phyloP scores from a whole-genome alignment of 192 early-diverging fungal species.

The Backusella sp. region DNA sequence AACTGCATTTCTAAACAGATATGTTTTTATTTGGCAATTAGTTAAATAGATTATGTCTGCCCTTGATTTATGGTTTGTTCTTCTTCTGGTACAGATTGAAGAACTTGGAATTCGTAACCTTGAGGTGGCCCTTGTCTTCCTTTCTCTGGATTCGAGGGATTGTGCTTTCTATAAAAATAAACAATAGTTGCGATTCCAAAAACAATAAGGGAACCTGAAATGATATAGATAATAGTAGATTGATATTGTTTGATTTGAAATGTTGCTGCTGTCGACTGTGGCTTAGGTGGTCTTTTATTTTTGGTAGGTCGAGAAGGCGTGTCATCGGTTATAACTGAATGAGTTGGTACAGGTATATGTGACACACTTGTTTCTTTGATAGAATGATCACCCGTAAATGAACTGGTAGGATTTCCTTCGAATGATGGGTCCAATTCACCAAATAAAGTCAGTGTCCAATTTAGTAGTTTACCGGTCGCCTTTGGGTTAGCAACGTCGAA shows the following conservation, averaged over 20 bases:
- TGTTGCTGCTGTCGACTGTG: not conserved
- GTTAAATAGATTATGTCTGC: not conserved
- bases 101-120: constrained; percentile 20
- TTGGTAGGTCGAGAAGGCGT: constrained; percentile 14
- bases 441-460: constrained; percentile 64
- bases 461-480: constrained; percentile 50
- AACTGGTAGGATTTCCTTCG: not conserved
- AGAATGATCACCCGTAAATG: not conserved
- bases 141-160: not conserved
- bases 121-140: constrained; percentile 7
- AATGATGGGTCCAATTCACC: constrained; percentile 28
- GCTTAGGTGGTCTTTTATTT: not conserved
- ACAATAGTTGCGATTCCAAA: constrained; percentile 10
- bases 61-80: not conserved
- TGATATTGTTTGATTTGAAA: not conserved
- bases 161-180: not conserved
- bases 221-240: constrained; percentile 7
- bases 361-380: not conserved
- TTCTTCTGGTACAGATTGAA: not conserved
- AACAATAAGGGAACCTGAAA: constrained; percentile 17
- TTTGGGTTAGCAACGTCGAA: constrained; percentile 54
- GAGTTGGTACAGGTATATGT: not conserved
- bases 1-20: not conserved
- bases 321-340: not conserved
- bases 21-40: not conserved